Conservation (phyloP, 768 basidiomycete species). For the Termitomyces sp. region DNA sequence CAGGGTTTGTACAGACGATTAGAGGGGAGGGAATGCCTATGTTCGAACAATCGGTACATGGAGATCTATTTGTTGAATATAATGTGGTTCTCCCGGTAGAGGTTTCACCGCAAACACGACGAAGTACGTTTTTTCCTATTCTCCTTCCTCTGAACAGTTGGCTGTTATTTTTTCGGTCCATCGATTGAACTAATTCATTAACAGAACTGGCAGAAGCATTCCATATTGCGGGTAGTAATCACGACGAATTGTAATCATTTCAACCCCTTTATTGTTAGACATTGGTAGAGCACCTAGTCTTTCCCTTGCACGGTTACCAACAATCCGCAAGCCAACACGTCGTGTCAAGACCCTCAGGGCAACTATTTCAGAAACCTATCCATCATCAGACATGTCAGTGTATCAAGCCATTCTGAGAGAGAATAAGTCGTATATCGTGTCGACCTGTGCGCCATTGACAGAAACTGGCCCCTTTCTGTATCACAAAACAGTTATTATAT, state of each 20-base stretch:
- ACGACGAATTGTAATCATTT: slow-evolving; percentile 21
- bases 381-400: background rate
- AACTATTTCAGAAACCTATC: background rate
- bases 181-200: slow-evolving; percentile 2
- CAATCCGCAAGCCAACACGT: background rate
- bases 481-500: too few species aligned
- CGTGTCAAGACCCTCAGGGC: background rate
- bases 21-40: slow-evolving; percentile 88
- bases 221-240: slow-evolving; percentile 12
- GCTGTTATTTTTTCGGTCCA: background rate
- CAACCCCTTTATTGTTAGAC: background rate
- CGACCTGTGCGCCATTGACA: background rate
- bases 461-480: background rate
- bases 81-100: slow-evolving; percentile 82
- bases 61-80: slow-evolving; percentile 91
- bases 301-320: background rate
- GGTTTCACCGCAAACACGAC: slow-evolving; percentile 58
- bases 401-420: too few species aligned
- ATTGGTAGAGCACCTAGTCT: background rate
- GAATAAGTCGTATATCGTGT: background rate
- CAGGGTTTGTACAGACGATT: slow-evolving; percentile 81
- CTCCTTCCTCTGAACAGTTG: background rate
- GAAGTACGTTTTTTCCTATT: slow-evolving; percentile 51
- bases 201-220: slow-evolving; percentile 22
- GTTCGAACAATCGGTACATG: slow-evolving; percentile 52